Evolutionary conservation across 495 filamentous ascomycete species (phyloP).

Genomic region (Penicillium argentinense): DNA sequence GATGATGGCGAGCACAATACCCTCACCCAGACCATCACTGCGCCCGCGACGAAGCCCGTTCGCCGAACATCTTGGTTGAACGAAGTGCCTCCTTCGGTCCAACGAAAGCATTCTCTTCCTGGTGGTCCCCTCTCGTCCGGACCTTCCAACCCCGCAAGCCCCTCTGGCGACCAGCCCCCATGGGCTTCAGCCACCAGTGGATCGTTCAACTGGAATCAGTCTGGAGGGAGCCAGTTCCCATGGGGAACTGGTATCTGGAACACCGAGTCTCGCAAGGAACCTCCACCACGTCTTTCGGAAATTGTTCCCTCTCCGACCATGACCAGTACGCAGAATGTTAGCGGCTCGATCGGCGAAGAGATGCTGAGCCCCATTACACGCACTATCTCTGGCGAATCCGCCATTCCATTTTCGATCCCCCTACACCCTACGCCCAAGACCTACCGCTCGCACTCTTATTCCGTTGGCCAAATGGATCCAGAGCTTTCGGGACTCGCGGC

Average conservation of each 20-base stretch:
- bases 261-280: conserved; percentile 69
- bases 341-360: conserved; percentile 45
- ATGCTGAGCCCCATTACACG: conserved; percentile 55
- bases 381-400: conserved; percentile 55
- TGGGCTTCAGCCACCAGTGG: conserved; percentile 58
- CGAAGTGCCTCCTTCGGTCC: conserved; percentile 44
- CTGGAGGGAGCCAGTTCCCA: conserved; percentile 57
- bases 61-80: conserved; percentile 57
- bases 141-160: conserved; percentile 71
- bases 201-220: conserved; percentile 59
- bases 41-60: conserved; percentile 38
- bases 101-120: conserved; percentile 51
- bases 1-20: conserved; percentile 68
- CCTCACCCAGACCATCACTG: conserved; percentile 34
- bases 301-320: conserved; percentile 77
- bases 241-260: conserved; percentile 82
- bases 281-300: conserved; percentile 69
- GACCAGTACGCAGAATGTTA: conserved; percentile 51
- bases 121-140: conserved; percentile 68
- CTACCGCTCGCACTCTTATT: conserved; percentile 95
- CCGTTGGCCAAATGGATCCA: conserved; percentile 85
- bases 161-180: conserved; percentile 65
- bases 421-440: conserved; percentile 89
- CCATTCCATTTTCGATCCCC: conserved; percentile 85
- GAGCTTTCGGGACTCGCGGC: conserved; percentile 52